Base-by-base conservation (phyloP, 2,329 filamentous ascomycete species). In the Claviceps purpurea region DNA sequence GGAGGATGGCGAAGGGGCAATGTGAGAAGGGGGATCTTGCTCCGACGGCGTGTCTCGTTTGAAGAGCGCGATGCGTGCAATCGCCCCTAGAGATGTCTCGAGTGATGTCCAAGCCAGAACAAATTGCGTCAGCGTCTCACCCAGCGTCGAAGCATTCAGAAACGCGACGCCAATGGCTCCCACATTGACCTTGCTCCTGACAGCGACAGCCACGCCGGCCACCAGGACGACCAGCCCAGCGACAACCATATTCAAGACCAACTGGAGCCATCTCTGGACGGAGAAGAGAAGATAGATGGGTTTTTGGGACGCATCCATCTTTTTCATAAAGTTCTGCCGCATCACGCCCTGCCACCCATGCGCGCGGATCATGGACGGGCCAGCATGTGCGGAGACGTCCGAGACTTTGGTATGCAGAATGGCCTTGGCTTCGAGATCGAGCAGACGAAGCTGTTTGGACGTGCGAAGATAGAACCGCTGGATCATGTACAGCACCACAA, bases 341-440 rank as follows among this genome's bases (percentile, higher is more conserved):
- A 69, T 62, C 50, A 71, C 67, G 3, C 63, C 1, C 14, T 51
- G 53, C 58, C 60, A 64, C 11, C 55, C 58, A 34, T 60, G 62
- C 3, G 60, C 57, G 10, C 59, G 60, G 22, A 64, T 61, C 1
- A 58, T 60, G 14, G 57, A 55, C 3, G 63, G n/a, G 3, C 61
- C 57, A 11, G 30, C 30, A 4, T 34, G 30, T 47, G 60, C 51
- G 24, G 30, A 61, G 1, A 66, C 65, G 53, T 73, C 70, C 3
- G 72, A 52, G 18, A 73, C 65, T 40, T 58, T 64, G 0, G 64
- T 65, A 26, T 62, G 73, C 0, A 80, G 64, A 0, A 70, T 72
- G 0, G 75, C 68, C 45, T 73, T 73, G 1, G 75, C 70, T 56
- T 81, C 75, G 1, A 81, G 65, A 47, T 80, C 77, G 22, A 81